Conservation (phyloP, 1,284 basidiomycete genomes). For the Ceratorhiza oryzae-sativae region DNA sequence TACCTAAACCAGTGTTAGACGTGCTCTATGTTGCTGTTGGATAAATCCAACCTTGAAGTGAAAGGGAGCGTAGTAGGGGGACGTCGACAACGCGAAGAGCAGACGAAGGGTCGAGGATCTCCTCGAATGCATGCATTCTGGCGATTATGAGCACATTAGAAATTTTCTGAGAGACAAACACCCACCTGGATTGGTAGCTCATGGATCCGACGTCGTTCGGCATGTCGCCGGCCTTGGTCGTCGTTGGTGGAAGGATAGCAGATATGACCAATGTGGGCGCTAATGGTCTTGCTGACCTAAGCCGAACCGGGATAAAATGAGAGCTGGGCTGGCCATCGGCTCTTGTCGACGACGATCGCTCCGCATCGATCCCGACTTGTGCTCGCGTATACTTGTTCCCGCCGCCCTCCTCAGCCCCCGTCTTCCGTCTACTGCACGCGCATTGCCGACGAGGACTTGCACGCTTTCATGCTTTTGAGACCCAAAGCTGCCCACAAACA, state of each 20-base stretch:
- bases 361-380: slow-evolving; percentile 26
- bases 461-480: slow-evolving; percentile 39
- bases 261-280: slow-evolving; percentile 24
- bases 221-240: slow-evolving; percentile 5
- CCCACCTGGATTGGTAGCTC: slow-evolving; percentile 27
- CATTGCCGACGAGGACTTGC: slow-evolving; percentile 33
- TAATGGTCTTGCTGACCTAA: background rate
- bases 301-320: slow-evolving; percentile 31
- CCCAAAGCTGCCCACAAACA: slow-evolving; percentile 36
- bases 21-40: background rate
- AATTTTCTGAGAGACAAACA: background rate
- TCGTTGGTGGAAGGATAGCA: slow-evolving; percentile 7
- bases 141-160: background rate
- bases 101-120: slow-evolving; percentile 40
- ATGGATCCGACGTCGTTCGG: slow-evolving; percentile 18
- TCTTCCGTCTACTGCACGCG: slow-evolving; percentile 2
- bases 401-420: background rate
- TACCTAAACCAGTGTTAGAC: slow-evolving; percentile 27
- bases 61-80: slow-evolving; percentile 32
- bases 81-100: slow-evolving; percentile 39
- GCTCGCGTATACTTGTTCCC: background rate
- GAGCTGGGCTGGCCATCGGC: background rate
- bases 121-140: slow-evolving; percentile 42
- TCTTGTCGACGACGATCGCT: slow-evolving; percentile 26
- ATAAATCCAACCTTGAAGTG: slow-evolving; percentile 33